phyloP scores from a whole-genome alignment of 176 grass and related monocot genomes.

The Panicum miliaceum region DNA sequence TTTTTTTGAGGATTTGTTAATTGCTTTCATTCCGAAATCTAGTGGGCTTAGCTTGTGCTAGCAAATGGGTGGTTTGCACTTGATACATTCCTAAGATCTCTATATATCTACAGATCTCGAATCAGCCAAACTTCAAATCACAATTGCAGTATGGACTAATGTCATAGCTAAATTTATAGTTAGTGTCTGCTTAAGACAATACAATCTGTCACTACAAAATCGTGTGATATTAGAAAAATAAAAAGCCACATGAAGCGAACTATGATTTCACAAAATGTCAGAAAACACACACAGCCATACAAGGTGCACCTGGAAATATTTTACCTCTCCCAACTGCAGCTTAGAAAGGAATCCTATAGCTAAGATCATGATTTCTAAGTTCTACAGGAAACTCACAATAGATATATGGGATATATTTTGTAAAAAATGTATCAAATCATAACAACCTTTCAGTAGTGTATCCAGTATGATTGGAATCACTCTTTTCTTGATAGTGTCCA shows the following conservation, averaged over 20 bases:
- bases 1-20: neutral
- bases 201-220: neutral
- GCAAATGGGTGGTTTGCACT: neutral
- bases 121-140: neutral
- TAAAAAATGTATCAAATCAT: constrained; percentile 13
- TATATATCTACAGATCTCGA: neutral
- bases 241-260: neutral
- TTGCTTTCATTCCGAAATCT: neutral
- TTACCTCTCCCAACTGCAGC: neutral
- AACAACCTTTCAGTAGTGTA: constrained; percentile 75
- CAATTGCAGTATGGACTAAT: neutral
- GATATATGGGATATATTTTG: neutral
- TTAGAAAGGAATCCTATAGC: constrained; percentile 34
- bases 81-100: neutral
- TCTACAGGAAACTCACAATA: constrained; percentile 8
- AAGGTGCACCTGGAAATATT: constrained; percentile 6
- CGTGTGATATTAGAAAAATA: constrained; percentile 4
- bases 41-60: neutral
- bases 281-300: constrained; percentile 13
- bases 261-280: neutral
- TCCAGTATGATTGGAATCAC: constrained; percentile 69
- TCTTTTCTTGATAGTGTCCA: constrained; percentile 66
- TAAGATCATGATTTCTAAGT: constrained; percentile 7
- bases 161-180: neutral
- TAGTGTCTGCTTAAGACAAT: neutral